A percentile compares a stretch with the other conserved stretches of the same genome.
phyloP scores from a whole-genome alignment of 176 grass and related monocot genomes.

The Musa itinerans region DNA sequence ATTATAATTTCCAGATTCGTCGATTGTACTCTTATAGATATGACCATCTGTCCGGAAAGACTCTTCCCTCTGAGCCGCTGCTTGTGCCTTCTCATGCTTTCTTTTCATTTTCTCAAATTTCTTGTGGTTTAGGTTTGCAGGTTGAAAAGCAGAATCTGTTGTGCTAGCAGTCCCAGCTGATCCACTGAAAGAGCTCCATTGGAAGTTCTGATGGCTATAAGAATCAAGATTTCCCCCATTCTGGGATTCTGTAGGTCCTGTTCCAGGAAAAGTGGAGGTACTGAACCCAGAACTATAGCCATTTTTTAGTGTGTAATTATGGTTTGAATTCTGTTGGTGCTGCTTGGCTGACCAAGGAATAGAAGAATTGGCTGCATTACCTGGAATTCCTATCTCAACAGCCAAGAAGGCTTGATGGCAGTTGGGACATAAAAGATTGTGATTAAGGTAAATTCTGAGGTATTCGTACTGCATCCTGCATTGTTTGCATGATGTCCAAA shows the following conservation, averaged over 20 bases:
- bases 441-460: conserved; percentile 75
- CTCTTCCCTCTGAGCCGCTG: conserved; percentile 4
- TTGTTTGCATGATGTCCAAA: conserved; percentile 81
- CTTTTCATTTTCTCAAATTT: conserved; percentile 32
- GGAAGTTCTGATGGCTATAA: conserved; percentile 47
- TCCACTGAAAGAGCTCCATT: conserved; percentile 48
- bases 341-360: conserved; percentile 56
- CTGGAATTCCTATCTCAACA: conserved; percentile 58
- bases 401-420: conserved; percentile 84
- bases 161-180: conserved; percentile 28
- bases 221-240: conserved; percentile 51
- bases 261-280: conserved; percentile 44
- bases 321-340: conserved; percentile 26
- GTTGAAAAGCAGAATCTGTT: conserved; percentile 35
- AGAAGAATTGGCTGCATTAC: conserved; percentile 41
- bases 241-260: conserved; percentile 40
- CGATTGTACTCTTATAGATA: conserved; percentile 31
- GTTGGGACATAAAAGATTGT: conserved; percentile 83
- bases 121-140: conserved; percentile 1
- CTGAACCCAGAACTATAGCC: conserved; percentile 39
- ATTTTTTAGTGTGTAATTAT: conserved; percentile 37
- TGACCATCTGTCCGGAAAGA: conserved; percentile 11
- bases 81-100: conserved; percentile 30
- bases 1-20: conserved; percentile 12
- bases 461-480: conserved; percentile 96